A percentile compares a stretch with the other conserved stretches of the same genome.
Conservation (phyloP, 148 eudicot genomes). For the Drosera capensis region DNA sequence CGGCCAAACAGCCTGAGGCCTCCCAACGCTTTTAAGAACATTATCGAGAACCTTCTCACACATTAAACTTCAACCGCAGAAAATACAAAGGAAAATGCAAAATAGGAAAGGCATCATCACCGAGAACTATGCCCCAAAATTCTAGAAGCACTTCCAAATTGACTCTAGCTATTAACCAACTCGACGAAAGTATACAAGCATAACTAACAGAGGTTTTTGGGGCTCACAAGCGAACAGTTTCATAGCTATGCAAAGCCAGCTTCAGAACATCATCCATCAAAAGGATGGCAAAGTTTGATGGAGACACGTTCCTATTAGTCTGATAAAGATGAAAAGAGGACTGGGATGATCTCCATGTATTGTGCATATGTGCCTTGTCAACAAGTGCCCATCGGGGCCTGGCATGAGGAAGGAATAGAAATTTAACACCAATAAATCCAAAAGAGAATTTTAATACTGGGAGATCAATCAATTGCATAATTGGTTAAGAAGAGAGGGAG, state of each 20-base stretch:
- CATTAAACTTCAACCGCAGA: too few species aligned
- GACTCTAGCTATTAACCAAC: too few species aligned
- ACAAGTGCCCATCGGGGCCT: constrained; percentile 94
- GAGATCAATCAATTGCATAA: not conserved
- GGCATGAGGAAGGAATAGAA: constrained; percentile 10
- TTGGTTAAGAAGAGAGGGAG: not conserved
- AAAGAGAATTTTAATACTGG: not conserved
- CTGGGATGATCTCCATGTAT: constrained; percentile 91
- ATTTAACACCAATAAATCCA: too few species aligned
- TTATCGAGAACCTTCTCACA: too few species aligned
- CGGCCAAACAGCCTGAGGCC: too few species aligned
- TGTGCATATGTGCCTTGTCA: constrained; percentile 93
- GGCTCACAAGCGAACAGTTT: constrained; percentile 86
- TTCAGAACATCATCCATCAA: constrained; percentile 76
- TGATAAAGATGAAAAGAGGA: constrained; percentile 82
- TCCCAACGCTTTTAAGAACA: too few species aligned
- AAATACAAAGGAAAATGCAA: too few species aligned
- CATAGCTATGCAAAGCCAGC: constrained; percentile 82
- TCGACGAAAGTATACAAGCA: not conserved
- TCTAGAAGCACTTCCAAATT: too few species aligned
- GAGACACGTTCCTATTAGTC: constrained; percentile 41
- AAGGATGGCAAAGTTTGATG: constrained; percentile 47
- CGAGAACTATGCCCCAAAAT: too few species aligned
- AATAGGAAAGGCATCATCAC: too few species aligned
- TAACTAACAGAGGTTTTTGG: constrained; percentile 5